Evolutionary conservation across 208 protist species (phyloP).

Genomic region (Strigomonas culicis): DNA sequence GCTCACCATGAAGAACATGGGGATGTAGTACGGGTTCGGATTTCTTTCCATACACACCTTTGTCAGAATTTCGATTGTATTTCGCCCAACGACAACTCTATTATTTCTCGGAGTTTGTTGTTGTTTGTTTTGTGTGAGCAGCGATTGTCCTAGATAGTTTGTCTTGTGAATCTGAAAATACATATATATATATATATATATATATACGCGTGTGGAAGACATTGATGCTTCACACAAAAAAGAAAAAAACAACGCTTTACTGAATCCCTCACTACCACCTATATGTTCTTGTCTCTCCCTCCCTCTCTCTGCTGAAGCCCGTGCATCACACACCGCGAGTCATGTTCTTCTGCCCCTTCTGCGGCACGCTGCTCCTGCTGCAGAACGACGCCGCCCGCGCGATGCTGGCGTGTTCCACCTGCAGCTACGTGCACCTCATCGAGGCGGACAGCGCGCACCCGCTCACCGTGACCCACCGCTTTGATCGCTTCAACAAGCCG

Average conservation of each 20-base stretch:
- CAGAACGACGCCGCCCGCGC: constrained; percentile 30
- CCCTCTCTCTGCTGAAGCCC: not conserved
- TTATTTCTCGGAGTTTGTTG: not conserved
- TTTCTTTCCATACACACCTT: not conserved
- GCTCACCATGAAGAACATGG: constrained; percentile 81
- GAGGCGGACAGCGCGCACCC: constrained; percentile 13
- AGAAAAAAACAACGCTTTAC: not conserved
- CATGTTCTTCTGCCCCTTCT: constrained; percentile 92
- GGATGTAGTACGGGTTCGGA: constrained; percentile 39
- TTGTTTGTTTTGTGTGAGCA: not conserved
- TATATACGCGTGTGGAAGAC: not conserved
- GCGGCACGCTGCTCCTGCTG: constrained; percentile 78
- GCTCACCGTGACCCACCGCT: constrained; percentile 50
- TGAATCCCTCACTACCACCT: not conserved
- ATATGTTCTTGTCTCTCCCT: constrained; percentile 8
- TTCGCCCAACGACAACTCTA: not conserved
- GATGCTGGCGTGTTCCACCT: constrained; percentile 65
- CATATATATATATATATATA: not conserved
- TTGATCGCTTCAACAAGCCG: constrained; percentile 41
- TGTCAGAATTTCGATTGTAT: not conserved
- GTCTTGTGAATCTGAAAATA: not conserved
- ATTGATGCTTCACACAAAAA: too few species aligned
- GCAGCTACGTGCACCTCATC: constrained; percentile 59
- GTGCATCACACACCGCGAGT: not conserved
- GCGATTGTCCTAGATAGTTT: not conserved